These are phyloP conservation scores for Fusarium nelsonii DNA, from an alignment of 2,329 filamentous ascomycete species.

Conservation along the genomic window DNA sequence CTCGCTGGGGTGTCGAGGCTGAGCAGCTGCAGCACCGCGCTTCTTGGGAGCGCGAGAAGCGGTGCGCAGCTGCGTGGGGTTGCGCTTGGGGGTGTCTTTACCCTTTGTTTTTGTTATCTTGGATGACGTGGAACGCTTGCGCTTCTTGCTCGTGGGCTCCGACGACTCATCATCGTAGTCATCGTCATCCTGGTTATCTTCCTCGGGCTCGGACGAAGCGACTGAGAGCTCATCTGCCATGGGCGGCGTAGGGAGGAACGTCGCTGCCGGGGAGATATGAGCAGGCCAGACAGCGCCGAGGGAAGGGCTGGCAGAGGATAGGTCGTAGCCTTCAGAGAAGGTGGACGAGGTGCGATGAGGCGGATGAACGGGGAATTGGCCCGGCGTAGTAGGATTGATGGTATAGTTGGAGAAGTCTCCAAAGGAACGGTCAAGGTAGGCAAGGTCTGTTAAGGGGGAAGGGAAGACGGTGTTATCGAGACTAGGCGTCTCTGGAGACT, in stretches of 20 bases:
- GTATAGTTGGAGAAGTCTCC: constrained; percentile 42
- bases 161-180: constrained; percentile 29
- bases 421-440: constrained; percentile 44
- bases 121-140: constrained; percentile 31
- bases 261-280: constrained; percentile 40
- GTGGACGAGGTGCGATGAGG: constrained; percentile 35
- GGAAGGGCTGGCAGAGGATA: constrained; percentile 35
- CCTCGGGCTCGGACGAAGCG: constrained; percentile 32
- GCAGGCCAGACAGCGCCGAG: constrained; percentile 39
- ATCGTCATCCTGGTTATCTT: constrained; percentile 36
- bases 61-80: constrained; percentile 44
- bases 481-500: constrained; percentile 43
- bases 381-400: constrained; percentile 33
- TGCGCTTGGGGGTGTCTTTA: constrained; percentile 29
- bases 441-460: constrained; percentile 41
- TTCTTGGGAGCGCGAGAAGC: constrained; percentile 47
- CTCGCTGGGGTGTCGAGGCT: constrained; percentile 42
- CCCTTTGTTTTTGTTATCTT: constrained; percentile 13
- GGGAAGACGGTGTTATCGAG: constrained; percentile 47
- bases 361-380: constrained; percentile 35
- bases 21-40: constrained; percentile 28
- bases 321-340: constrained; percentile 41
- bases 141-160: constrained; percentile 32
- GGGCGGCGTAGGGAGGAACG: constrained; percentile 45
- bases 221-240: constrained; percentile 45